A percentile compares a stretch with the other conserved stretches of the same genome.
These are phyloP conservation scores for Phytophthora multivora DNA, from an alignment of 352 stramenopile species.

Conservation along the genomic window DNA sequence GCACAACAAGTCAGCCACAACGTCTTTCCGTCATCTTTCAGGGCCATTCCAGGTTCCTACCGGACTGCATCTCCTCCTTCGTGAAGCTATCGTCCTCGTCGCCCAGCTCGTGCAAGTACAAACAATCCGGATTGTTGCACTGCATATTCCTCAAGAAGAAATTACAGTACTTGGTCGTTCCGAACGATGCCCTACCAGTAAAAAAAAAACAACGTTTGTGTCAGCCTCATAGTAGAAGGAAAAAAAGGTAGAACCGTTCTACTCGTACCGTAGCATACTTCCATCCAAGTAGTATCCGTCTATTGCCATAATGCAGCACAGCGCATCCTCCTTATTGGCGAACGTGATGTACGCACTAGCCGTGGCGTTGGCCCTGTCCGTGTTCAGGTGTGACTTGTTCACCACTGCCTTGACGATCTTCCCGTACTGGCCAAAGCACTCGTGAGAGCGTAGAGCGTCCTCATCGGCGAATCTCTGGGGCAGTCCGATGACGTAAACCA, in stretches of 20 bases:
- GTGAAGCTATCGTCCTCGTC: conserved; percentile 94
- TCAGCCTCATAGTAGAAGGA: neutral
- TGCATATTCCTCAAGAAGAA: conserved; percentile 91
- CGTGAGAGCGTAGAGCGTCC: conserved; percentile 77
- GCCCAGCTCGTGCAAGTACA: conserved; percentile 94
- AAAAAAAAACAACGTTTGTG: neutral
- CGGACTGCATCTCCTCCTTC: conserved; percentile 93
- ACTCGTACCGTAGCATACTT: conserved; percentile 60
- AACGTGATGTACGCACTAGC: conserved; percentile 96
- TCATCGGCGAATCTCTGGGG: conserved; percentile 86
- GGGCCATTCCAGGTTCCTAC: conserved; percentile 30
- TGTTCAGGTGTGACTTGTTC: conserved; percentile 85
- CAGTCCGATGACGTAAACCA: conserved; percentile 95
- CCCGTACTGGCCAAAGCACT: conserved; percentile 94
- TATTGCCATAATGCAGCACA: conserved; percentile 91
- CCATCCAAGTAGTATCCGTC: conserved; percentile 90
- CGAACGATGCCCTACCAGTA: conserved; percentile 85
- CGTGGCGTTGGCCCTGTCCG: conserved; percentile 71
- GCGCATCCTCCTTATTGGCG: conserved; percentile 88
- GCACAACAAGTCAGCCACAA: conserved; percentile 4
- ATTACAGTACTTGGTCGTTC: conserved; percentile 97
- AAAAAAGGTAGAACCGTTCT: neutral
- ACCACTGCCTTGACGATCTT: conserved; percentile 94
- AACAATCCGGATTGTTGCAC: conserved; percentile 94
- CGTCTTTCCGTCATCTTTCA: neutral